Base-by-base conservation (phyloP, 1,284 basidiomycete species). In the Phylloboletellus chloephorus region DNA sequence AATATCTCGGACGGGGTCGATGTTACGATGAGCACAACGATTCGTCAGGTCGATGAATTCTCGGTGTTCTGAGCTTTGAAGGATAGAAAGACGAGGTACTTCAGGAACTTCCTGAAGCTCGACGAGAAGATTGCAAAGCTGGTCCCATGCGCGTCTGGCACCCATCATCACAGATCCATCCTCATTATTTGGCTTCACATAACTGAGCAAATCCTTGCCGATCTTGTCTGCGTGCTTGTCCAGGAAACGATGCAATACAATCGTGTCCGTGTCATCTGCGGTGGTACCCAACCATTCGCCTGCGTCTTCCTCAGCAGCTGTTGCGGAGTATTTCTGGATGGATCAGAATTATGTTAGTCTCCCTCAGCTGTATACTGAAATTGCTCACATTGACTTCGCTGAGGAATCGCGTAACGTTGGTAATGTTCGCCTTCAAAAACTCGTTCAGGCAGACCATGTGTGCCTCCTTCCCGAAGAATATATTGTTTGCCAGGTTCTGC, bases 401-500 rank as follows among this genome's bases (percentile, higher is more conserved):
- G 43, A 95, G 65, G 67, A 87, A 95, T 34, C 82, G 76, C 2
- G 88, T 89, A 29, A 95, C 82, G 38, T 79, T 82, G 20, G 79
- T 71, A 44, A 92, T 89, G 50, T 92, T 88, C 15, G 72, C 74
- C 41, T 76, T 71, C 35, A 94, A 65, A 65, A 92, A 92, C 10
- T 75, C 70, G 59, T 94, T 94, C 41, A 94, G 63, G 16, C 76
- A 72, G 33, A 79, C 79, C 86, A 93, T 90, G 53, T 90, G 82
- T 3, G 79, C 76, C 56, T 94, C 91, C 59, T 89, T 88, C 21
- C 86, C 88, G 52, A 94, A 94, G 52, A 88, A 79, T 28, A 94
- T 86, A 52, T 95, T 94, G 67, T 95, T 96, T 10, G 90, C 89
- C 23, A 95, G 66, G 57, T 91, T 93, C 63, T 95, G 90, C 35